These are phyloP conservation scores for Poronia punctata DNA, from an alignment of 495 filamentous ascomycete genomes.

Conservation along the genomic window DNA sequence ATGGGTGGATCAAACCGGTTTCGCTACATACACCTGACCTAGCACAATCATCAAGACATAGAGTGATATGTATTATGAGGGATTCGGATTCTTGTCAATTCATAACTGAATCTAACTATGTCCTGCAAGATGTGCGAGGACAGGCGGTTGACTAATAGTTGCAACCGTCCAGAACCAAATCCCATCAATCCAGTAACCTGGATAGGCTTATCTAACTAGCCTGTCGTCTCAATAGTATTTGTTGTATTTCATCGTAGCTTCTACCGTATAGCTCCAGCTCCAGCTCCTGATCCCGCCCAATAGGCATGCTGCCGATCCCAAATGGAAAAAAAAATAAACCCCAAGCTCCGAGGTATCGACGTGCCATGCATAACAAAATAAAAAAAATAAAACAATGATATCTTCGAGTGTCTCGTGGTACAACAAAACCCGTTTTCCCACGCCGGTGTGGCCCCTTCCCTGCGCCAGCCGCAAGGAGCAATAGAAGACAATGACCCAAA, in stretches of 20 bases:
- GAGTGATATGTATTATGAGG: conserved; percentile 13
- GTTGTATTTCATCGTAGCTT: conserved; percentile 1
- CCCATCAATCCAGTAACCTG: conserved; percentile 29
- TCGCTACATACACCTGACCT: not conserved
- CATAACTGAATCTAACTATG: conserved; percentile 14
- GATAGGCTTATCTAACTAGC: conserved; percentile 22
- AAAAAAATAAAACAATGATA: conserved; percentile 28
- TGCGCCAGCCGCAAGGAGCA: conserved; percentile 30
- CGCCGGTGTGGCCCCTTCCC: conserved; percentile 20
- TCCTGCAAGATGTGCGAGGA: conserved; percentile 8
- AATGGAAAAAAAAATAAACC: too few relatives aligned
- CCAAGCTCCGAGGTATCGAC: conserved; percentile 24
- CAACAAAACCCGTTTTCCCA: conserved; percentile 22
- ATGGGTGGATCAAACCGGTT: too few relatives aligned
- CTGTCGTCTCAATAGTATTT: conserved; percentile 7
- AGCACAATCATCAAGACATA: conserved; percentile 8
- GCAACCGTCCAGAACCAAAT: conserved; percentile 22
- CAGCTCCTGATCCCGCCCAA: conserved; percentile 15
- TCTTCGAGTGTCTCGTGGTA: conserved; percentile 30
- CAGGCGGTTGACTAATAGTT: conserved; percentile 14
- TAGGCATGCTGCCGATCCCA: conserved; percentile 16
- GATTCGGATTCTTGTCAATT: conserved; percentile 26
- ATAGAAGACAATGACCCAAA: conserved; percentile 30
- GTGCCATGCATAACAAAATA: conserved; percentile 30
- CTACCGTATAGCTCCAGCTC: conserved; percentile 4